phyloP scores from a whole-genome alignment of 768 basidiomycete genomes.

The Rhodotorula toruloides region DNA sequence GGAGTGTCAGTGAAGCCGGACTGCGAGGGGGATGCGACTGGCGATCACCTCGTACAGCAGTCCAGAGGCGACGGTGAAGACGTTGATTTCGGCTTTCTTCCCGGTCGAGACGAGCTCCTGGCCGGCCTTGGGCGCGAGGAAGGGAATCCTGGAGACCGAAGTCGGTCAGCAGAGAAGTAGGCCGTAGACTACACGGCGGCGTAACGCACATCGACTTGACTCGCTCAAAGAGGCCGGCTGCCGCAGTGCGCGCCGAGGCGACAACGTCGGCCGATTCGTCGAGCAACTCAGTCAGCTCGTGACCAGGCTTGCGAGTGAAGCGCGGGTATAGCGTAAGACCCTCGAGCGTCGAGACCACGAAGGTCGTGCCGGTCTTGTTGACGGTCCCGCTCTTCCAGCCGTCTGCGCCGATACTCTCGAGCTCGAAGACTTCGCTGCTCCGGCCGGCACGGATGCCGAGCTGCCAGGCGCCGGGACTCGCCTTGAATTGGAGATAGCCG shows the following conservation, averaged over 20 bases:
- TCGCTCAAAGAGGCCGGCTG: conserved; percentile 42
- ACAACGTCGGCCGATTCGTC: conserved; percentile 46
- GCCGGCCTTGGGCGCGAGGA: conserved; percentile 23
- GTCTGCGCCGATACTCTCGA: conserved; percentile 81
- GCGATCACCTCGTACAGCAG: conserved; percentile 77
- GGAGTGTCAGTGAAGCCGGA: neutral
- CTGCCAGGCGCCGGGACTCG: conserved; percentile 78
- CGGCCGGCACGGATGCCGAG: conserved; percentile 77
- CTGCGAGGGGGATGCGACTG: fast-evolving
- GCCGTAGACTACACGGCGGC: too few relatives aligned
- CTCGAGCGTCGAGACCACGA: conserved; percentile 82
- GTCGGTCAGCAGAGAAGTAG: neutral
- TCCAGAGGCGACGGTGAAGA: conserved; percentile 97
- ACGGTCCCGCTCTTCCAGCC: conserved; percentile 79
- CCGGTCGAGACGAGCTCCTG: conserved; percentile 38
- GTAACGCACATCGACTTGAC: conserved; percentile 54
- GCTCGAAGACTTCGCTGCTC: conserved; percentile 68
- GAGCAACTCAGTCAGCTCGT: conserved; percentile 77
- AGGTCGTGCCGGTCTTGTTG: conserved; percentile 58
- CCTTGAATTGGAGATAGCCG: conserved; percentile 93
- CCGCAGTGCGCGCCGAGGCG: too few relatives aligned
- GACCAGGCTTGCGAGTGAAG: conserved; percentile 63
- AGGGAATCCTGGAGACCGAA: conserved; percentile 24
- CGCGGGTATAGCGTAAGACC: conserved; percentile 83
- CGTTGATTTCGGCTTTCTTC: conserved; percentile 78